A percentile compares a stretch with the other conserved stretches of the same genome.
phyloP scores from a whole-genome alignment of 202 grass and related monocot genomes.

The Setaria viridis region DNA sequence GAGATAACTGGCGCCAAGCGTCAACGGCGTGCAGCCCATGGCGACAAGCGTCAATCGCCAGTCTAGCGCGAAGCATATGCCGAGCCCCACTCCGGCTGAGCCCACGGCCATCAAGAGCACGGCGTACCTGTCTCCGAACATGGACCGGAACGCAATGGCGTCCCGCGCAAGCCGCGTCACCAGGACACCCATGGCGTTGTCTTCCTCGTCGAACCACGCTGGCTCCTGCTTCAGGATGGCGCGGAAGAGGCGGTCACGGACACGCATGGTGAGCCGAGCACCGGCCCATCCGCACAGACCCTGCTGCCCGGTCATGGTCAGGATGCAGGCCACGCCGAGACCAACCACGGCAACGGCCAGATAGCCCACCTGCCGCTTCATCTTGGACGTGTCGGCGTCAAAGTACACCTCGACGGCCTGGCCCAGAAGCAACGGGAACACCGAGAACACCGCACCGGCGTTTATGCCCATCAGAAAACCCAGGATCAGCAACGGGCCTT shows the following conservation, averaged over 20 bases:
- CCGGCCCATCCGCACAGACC: slow-evolving; percentile 64
- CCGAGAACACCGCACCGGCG: slow-evolving; percentile 65
- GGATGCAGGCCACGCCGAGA: slow-evolving; percentile 57
- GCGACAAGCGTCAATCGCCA: slow-evolving; percentile 66
- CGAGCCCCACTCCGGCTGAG: slow-evolving; percentile 50
- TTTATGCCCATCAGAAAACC: slow-evolving; percentile 61
- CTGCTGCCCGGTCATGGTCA: slow-evolving; percentile 72
- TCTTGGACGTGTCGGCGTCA: slow-evolving; percentile 41
- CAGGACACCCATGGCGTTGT: slow-evolving; percentile 58
- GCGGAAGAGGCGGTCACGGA: slow-evolving; percentile 56
- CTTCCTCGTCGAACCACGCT: slow-evolving; percentile 64
- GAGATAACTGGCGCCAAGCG: slow-evolving; percentile 54
- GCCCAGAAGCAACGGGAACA: slow-evolving; percentile 68
- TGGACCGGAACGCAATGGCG: slow-evolving; percentile 50
- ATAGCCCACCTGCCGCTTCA: slow-evolving; percentile 57
- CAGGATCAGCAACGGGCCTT: slow-evolving; percentile 51
- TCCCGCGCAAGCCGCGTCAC: slow-evolving; percentile 57
- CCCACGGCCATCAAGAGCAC: slow-evolving; percentile 64
- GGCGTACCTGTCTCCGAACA: slow-evolving; percentile 64
- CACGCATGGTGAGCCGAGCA: slow-evolving; percentile 51
- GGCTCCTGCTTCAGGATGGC: slow-evolving; percentile 64
- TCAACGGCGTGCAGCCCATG: slow-evolving; percentile 46
- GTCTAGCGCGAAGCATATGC: slow-evolving; percentile 57
- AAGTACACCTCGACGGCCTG: slow-evolving; percentile 68
- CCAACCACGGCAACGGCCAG: slow-evolving; percentile 51